Conservation (phyloP, 2,329 filamentous ascomycete species). For the Talaromyces sp. region DNA sequence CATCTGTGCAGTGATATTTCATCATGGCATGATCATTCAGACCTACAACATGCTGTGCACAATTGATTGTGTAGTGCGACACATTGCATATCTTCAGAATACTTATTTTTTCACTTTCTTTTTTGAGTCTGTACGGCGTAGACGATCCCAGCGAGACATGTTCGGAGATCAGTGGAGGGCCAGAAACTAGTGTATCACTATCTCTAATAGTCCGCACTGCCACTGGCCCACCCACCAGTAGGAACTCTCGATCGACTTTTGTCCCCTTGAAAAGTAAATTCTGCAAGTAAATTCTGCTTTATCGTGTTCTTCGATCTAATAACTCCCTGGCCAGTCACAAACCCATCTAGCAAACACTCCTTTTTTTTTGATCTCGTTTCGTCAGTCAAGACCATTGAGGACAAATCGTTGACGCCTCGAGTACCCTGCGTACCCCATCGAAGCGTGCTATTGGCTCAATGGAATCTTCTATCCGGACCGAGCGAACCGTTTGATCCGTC, state of each 20-base stretch:
- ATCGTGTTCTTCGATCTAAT: background rate
- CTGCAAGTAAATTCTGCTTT: no score
- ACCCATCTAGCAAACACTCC: background rate
- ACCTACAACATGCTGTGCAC: background rate
- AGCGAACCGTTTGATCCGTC: background rate
- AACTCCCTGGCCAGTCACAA: background rate
- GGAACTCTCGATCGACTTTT: background rate
- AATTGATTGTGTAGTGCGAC: background rate
- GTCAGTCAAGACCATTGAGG: background rate
- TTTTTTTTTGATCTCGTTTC: background rate
- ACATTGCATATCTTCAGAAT: background rate
- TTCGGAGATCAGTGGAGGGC: background rate
- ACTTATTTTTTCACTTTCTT: background rate
- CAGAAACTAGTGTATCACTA: background rate
- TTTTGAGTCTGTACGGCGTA: background rate
- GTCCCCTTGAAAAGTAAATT: no score
- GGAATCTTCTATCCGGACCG: background rate
- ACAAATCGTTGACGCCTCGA: background rate
- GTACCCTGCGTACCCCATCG: background rate
- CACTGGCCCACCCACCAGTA: background rate
- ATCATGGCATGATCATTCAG: background rate
- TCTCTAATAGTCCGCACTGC: background rate
- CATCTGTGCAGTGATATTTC: background rate
- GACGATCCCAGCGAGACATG: background rate
- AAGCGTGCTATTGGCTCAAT: background rate